Conservation (phyloP, 441 rosid species). For the Gossypium gossypioides region DNA sequence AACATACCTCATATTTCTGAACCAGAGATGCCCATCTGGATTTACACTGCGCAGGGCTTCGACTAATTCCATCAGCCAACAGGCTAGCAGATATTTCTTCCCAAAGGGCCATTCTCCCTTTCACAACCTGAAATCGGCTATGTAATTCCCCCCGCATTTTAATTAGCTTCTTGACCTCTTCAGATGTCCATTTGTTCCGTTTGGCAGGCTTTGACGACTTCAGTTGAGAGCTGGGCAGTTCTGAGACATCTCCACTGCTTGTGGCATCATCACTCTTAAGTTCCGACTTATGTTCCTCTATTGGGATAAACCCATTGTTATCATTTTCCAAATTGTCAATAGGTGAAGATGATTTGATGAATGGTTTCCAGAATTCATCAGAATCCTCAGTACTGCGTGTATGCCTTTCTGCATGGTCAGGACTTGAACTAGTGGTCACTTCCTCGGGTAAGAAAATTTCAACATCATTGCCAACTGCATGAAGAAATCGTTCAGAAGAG, state of each 20-base stretch:
- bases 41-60: conserved; percentile 81
- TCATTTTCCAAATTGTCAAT: conserved; percentile 22
- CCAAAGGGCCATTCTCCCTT: conserved; percentile 95
- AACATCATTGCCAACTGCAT: conserved; percentile 35
- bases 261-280: conserved; percentile 22
- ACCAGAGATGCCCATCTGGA: conserved; percentile 77
- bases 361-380: conserved; percentile 57
- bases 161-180: conserved; percentile 68
- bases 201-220: conserved; percentile 41
- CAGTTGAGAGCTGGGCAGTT: conserved; percentile 26
- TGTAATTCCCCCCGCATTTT: conserved; percentile 58
- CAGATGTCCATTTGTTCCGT: conserved; percentile 77
- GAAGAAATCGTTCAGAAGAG: not conserved
- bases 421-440: conserved; percentile 25
- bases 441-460: conserved; percentile 37
- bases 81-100: conserved; percentile 65
- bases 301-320: conserved; percentile 16
- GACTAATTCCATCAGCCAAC: conserved; percentile 45
- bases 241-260: conserved; percentile 36
- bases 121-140: conserved; percentile 56
- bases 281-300: conserved; percentile 18
- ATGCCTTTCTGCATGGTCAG: conserved; percentile 22
- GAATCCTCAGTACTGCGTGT: conserved; percentile 27
- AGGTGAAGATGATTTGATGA: conserved; percentile 29
- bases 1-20: conserved; percentile 69